Evolutionary conservation across 768 basidiomycete species (phyloP), one percentile per base, ranked within the genome.

Genomic region (Tylopilus felleus): DNA sequence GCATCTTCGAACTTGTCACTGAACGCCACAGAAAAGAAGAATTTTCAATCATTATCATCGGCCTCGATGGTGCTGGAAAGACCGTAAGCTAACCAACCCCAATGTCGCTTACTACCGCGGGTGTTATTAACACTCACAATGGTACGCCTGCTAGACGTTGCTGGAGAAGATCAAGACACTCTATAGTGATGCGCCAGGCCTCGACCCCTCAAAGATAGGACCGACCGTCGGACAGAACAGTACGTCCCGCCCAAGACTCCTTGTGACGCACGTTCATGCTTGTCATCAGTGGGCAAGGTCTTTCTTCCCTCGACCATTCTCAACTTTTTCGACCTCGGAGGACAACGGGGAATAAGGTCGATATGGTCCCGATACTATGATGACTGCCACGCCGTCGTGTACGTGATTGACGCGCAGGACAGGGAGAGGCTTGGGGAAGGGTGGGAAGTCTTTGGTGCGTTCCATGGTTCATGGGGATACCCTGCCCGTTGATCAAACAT

Each of bases 171-270:
- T 98, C 53, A 98, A 98, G 77, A 93, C 90, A 1, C 72, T 91
- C 0, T 98, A 95, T 67, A 96, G 86, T 66, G 83, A 89, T 36
- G 82, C 80, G 0, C 93, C 94, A 0, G 92, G 91, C 0, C 80
- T 97, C n/a, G 77, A 89, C 35, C 86, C 95, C 0, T 88, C 93
- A 61, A 97, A 93, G 74, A 98, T 99, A 61, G 92, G 81, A 0
- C 97, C 97, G 1, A 99, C 97, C 0, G 90, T 99, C 4, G 97
- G 97, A 0, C 96, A 98, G 73, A 98, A 98, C 71, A 96, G 96
- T 96, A 59, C 60, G 90, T 75, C 14, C 23, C 22, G 17, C 23
- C n/a, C 23, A 40, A 8, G 8, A 6, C 16, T 21, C 36, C 14
- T 16, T 17, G 35, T 36, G 5, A 3, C 10, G 9, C 19, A 4